Conservation (phyloP, 176 grass and related monocot species). For the Rhipidocladum racemiflorum region DNA sequence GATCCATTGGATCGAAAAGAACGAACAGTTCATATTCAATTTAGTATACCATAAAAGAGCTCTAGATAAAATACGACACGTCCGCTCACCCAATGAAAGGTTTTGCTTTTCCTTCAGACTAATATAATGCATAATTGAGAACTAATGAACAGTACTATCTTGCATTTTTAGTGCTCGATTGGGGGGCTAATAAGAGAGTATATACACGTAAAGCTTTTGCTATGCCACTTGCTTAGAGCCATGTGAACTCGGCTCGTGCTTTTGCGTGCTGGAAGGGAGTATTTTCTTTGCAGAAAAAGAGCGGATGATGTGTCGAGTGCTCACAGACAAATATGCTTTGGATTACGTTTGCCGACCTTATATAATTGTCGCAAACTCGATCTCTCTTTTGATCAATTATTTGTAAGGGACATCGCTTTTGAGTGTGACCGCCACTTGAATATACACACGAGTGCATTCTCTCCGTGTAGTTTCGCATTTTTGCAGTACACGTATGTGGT, state of each 20-base stretch:
- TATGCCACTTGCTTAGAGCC: background rate
- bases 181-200: background rate
- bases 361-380: constrained; percentile 9
- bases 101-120: background rate
- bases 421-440: constrained; percentile 31
- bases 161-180: background rate
- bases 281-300: background rate
- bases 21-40: too few relatives aligned
- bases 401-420: constrained; percentile 32
- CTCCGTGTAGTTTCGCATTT: constrained; percentile 7
- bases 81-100: background rate
- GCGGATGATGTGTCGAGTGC: constrained; percentile 36
- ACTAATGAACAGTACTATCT: background rate
- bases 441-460: constrained; percentile 42
- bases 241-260: background rate
- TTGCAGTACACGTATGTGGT: constrained; percentile 41
- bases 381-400: background rate
- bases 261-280: background rate
- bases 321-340: constrained; percentile 32
- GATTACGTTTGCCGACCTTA: constrained; percentile 38
- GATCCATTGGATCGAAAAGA: too few relatives aligned
- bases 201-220: background rate
- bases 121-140: constrained; percentile 2
- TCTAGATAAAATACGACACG: too few relatives aligned
- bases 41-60: too few relatives aligned